Conservation (phyloP, 305 asterid genomes). For the Rubia peregrina region DNA sequence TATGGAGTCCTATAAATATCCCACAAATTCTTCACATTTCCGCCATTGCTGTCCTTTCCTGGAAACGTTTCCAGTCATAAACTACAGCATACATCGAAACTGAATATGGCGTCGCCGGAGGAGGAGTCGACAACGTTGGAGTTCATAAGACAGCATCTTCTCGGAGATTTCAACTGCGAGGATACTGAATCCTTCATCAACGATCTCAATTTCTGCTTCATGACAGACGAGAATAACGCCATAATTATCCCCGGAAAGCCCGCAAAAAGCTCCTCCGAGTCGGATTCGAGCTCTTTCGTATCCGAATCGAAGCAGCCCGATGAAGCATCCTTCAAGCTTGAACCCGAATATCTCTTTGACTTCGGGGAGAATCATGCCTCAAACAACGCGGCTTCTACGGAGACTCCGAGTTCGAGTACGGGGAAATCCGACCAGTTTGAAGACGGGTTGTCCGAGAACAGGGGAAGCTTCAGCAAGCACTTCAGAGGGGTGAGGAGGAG, state of each 20-base stretch:
- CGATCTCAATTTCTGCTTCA: slow-evolving; percentile 25
- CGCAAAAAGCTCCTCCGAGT: slow-evolving; percentile 13
- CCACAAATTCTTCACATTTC: neutral
- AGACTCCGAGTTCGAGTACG: neutral
- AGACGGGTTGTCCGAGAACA: slow-evolving; percentile 6
- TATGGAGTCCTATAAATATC: neutral
- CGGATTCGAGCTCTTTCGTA: slow-evolving; percentile 19
- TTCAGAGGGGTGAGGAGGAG: slow-evolving; percentile 63
- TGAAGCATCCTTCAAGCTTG: slow-evolving; percentile 13
- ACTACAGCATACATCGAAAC: neutral
- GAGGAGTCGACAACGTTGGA: slow-evolving; percentile 35
- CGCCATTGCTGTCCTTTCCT: neutral
- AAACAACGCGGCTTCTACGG: neutral
- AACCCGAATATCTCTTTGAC: slow-evolving; percentile 18
- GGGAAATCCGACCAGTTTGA: slow-evolving; percentile 6
- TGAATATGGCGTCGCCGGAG: slow-evolving; percentile 10
- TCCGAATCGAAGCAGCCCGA: slow-evolving; percentile 22
- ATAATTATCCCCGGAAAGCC: neutral
- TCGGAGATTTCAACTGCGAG: slow-evolving; percentile 29
- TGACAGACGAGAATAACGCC: slow-evolving; percentile 1
- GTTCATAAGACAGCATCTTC: slow-evolving; percentile 46
- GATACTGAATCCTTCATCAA: slow-evolving; percentile 29
- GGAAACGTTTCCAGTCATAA: neutral
- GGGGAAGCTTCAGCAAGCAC: slow-evolving; percentile 14
- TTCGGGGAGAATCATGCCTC: slow-evolving; percentile 20